Evolutionary conservation across 495 filamentous ascomycete genomes (phyloP).

Genomic region (Tuber melanosporum): DNA sequence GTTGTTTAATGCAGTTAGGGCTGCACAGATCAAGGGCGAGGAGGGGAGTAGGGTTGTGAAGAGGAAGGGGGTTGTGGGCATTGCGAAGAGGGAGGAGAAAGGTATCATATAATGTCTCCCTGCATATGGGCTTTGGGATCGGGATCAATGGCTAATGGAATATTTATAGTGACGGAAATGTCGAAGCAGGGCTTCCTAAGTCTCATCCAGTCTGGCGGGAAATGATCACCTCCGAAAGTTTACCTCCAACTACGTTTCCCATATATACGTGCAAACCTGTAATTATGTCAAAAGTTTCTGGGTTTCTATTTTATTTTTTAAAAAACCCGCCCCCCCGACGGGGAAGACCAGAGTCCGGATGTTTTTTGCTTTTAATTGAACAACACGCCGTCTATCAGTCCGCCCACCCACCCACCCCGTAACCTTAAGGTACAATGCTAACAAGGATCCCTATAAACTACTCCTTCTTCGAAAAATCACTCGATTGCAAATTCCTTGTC

Average conservation of each 20-base stretch:
- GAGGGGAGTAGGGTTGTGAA: conserved; percentile 23
- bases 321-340: conserved; percentile 1
- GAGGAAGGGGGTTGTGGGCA: conserved; percentile 56
- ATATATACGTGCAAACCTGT: not conserved
- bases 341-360: not conserved
- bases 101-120: conserved; percentile 12
- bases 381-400: not conserved
- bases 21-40: conserved; percentile 63
- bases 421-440: conserved; percentile 7
- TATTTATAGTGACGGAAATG: conserved; percentile 67
- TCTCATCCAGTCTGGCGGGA: conserved; percentile 52
- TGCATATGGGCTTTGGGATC: not conserved
- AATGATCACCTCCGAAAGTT: conserved; percentile 7
- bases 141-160: conserved; percentile 2
- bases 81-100: conserved; percentile 39
- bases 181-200: conserved; percentile 93
- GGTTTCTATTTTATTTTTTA: not conserved
- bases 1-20: conserved; percentile 89
- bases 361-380: not conserved
- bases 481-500: conserved; percentile 93
- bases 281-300: not conserved
- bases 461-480: conserved; percentile 60
- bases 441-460: not conserved
- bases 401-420: not conserved
- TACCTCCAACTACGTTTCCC: not conserved